phyloP scores from a whole-genome alignment of 805 yeast genomes.

The Saturnispora zaruensis region DNA sequence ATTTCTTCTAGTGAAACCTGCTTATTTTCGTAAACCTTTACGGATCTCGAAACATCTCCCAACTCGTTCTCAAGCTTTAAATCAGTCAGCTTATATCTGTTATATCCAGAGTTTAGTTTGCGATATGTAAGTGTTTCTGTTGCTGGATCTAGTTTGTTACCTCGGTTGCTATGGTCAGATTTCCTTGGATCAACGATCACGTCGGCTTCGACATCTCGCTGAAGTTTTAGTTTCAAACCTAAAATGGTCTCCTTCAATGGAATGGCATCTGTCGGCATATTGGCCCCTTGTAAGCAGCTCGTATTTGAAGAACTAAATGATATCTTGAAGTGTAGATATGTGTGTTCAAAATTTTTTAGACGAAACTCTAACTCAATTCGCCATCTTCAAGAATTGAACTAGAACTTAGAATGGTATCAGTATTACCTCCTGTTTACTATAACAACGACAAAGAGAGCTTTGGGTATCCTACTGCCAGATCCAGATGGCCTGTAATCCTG shows the following conservation, averaged over 20 bases:
- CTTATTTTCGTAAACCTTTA: constrained; percentile 22
- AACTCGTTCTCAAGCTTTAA: constrained; percentile 15
- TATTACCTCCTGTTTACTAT: constrained; percentile 42
- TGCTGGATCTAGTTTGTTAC: constrained; percentile 23
- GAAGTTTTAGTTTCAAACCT: constrained; percentile 15
- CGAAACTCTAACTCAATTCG: not conserved
- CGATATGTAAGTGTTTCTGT: constrained; percentile 21
- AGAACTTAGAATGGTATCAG: not conserved
- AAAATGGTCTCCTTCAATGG: constrained; percentile 18
- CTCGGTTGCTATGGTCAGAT: constrained; percentile 19
- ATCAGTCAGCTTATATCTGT: not conserved
- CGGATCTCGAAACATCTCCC: constrained; percentile 15
- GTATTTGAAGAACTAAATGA: not conserved
- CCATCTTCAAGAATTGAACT: not conserved
- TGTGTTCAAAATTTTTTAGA: too few relatives aligned
- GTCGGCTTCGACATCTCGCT: constrained; percentile 12
- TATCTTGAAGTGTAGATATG: not conserved
- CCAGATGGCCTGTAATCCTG: constrained; percentile 84
- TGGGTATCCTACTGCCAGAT: constrained; percentile 68
- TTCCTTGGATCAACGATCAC: constrained; percentile 12
- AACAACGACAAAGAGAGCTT: constrained; percentile 71
- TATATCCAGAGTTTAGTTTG: constrained; percentile 12
- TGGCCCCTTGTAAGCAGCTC: not conserved
- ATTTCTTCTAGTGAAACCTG: constrained; percentile 20
- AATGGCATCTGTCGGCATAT: not conserved